phyloP scores from a whole-genome alignment of 2,329 filamentous ascomycete species.

The Rhynchosporium secalis region DNA sequence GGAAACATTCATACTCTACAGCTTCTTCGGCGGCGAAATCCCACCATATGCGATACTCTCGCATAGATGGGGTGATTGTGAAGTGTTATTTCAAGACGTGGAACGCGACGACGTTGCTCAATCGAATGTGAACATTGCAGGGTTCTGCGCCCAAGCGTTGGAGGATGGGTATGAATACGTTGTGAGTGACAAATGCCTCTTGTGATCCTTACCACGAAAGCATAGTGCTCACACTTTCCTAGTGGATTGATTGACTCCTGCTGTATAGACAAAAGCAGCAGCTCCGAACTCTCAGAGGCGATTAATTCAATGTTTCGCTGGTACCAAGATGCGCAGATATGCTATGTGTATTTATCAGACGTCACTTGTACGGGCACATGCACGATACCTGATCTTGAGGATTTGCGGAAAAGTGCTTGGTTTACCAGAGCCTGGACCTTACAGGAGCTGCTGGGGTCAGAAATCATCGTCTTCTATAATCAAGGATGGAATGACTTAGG shows the following conservation, averaged over 20 bases:
- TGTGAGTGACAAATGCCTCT: not conserved
- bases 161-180: not conserved
- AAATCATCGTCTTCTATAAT: conserved; percentile 12
- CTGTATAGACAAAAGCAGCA: conserved; percentile 24
- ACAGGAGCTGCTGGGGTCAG: conserved; percentile 13
- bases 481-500: conserved; percentile 17
- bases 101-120: not conserved
- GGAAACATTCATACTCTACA: not conserved
- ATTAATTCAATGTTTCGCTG: conserved; percentile 1
- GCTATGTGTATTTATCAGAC: conserved; percentile 22
- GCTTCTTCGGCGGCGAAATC: not conserved
- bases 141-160: not conserved
- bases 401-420: conserved; percentile 12
- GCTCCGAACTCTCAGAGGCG: conserved; percentile 25
- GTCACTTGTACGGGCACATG: not conserved
- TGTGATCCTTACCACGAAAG: not conserved
- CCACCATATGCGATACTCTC: not conserved
- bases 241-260: conserved; percentile 24
- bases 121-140: not conserved
- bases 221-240: not conserved
- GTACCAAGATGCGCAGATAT: conserved; percentile 19
- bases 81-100: not conserved
- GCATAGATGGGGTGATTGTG: not conserved
- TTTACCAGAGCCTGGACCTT: conserved; percentile 19
- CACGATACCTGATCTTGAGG: no score